Base-by-base conservation (phyloP, 257 asterid genomes). In the Henckelia pumila region DNA sequence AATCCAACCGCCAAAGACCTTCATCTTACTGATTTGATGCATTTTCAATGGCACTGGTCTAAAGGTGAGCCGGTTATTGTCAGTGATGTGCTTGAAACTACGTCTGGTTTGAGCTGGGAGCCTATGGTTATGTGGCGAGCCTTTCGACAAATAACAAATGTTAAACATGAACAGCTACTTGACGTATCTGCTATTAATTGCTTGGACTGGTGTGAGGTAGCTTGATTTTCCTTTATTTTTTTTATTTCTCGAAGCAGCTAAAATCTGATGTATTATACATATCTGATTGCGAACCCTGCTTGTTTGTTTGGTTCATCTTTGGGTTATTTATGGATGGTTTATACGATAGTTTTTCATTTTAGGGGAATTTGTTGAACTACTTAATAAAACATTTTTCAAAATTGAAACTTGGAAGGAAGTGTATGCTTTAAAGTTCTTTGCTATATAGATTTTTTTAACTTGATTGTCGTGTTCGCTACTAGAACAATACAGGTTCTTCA, bases 61-160 rank as follows among this genome's bases (percentile, higher is more conserved):
- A 85, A 74, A 81, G 98, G 97, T 1, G 95, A 93, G 74, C 98
- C 97, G 8, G 90, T 89, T 55, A 75, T 93, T 71, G 97, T 90
- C 49, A 88, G 89, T 73, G 71, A 86, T 62, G 94, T 90, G 64
- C 93, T 86, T 47, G 95, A 82, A 28, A 83, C 86, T 44, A 77
- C 94, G 10, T 26, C 53, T 68, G 98, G 98, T 59, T 80, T 90
- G 89, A 93, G 98, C 80, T 93, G 98, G 98, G 97, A 93, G 71
- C 98, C 98, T 19, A 88, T 86, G 98, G 98, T 93, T 72, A 93
- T 93, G 96, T 93, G 97, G 96, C 95, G 98, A 75, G 97, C 95
- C 47, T 78, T 78, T 59, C 91, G 98, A 61, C 94, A 85, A 77
- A 77, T 67, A 63, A 68, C 74, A 52, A 79, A 76, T 58, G n/a